Evolutionary conservation across 129 eudicot species (phyloP).

Genomic region (Kitagawia praeruptora): DNA sequence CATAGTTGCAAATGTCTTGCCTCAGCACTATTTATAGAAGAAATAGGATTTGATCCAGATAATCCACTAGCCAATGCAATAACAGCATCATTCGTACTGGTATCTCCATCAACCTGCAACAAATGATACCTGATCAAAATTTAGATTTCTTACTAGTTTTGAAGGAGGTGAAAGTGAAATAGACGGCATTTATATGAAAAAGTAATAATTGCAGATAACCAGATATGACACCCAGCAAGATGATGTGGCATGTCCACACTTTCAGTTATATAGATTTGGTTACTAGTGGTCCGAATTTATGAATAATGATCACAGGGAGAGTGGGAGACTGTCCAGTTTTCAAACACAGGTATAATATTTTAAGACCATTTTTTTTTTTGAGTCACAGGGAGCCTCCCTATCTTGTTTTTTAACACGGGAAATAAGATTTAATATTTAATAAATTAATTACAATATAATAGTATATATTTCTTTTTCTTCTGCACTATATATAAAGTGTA

Average conservation of each 20-base stretch:
- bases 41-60: constrained; percentile 64
- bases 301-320: neutral
- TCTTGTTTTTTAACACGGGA: neutral
- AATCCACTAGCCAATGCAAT: constrained; percentile 97
- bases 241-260: neutral
- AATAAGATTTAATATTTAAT: neutral
- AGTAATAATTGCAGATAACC: neutral
- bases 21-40: constrained; percentile 51
- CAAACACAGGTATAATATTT: neutral
- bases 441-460: neutral
- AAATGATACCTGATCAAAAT: neutral
- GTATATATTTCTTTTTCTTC: neutral
- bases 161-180: neutral
- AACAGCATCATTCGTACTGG: constrained; percentile 91
- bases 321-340: neutral
- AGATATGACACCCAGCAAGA: neutral
- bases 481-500: neutral
- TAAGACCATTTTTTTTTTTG: neutral
- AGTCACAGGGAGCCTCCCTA: neutral
- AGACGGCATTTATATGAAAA: neutral
- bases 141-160: neutral
- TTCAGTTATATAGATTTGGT: neutral
- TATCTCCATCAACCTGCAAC: constrained; percentile 92
- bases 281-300: neutral
- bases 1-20: constrained; percentile 69